A percentile compares a stretch with the other conserved stretches of the same genome.
Conservation (phyloP, 306 rosid genomes). For the Inga oerstediana region DNA sequence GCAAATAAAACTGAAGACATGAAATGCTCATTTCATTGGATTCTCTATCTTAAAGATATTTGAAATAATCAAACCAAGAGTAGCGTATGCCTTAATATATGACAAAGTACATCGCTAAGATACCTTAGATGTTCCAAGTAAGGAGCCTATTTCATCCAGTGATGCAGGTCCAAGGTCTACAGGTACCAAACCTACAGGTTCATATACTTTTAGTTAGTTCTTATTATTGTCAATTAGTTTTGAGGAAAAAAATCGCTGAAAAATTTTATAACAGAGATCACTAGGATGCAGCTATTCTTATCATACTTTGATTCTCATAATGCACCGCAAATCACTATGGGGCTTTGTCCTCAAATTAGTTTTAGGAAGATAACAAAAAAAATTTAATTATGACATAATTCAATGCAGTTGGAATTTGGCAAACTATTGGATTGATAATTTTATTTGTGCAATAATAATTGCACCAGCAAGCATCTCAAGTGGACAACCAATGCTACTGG, state of each 20-base stretch:
- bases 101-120: slow-evolving; percentile 18
- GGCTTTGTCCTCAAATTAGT: too few species aligned
- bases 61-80: slow-evolving; percentile 30
- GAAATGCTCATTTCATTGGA: slow-evolving; percentile 21
- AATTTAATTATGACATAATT: too few species aligned
- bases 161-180: slow-evolving; percentile 83
- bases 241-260: neutral
- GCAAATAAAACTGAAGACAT: slow-evolving; percentile 7
- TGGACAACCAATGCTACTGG: too few species aligned
- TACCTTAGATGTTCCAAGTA: slow-evolving; percentile 73
- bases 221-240: neutral
- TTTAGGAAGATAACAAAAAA: too few species aligned
- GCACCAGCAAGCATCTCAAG: too few species aligned
- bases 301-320: too few species aligned
- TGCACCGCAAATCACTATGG: too few species aligned
- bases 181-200: slow-evolving; percentile 70
- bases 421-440: too few species aligned
- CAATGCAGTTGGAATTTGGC: too few species aligned
- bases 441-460: too few species aligned
- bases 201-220: neutral
- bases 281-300: too few species aligned
- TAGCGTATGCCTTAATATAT: slow-evolving; percentile 6
- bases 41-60: slow-evolving; percentile 6
- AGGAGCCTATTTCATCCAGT: slow-evolving; percentile 60
- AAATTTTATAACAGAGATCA: too few species aligned